These are phyloP conservation scores for Termitomyces eurrhizus DNA, from an alignment of 768 basidiomycete species.

Conservation along the genomic window DNA sequence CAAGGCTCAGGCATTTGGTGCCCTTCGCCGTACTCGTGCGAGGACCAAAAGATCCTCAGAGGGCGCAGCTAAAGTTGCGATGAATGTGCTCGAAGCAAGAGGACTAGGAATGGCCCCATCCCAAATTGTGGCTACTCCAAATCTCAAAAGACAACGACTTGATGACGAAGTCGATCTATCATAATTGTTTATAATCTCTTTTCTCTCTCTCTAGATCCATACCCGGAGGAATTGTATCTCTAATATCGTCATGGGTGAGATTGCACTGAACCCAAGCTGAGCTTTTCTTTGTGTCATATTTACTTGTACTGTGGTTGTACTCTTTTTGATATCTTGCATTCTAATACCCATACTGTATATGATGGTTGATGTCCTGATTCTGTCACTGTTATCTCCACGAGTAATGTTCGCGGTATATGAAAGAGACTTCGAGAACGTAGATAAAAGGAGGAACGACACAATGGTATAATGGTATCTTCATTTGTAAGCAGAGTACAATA, in stretches of 20 bases:
- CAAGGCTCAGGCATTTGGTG: slow-evolving; percentile 88
- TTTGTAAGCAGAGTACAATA: background rate
- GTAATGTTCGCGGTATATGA: background rate
- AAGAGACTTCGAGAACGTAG: background rate
- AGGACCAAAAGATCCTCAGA: slow-evolving; percentile 72
- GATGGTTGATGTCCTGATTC: slow-evolving; percentile 5
- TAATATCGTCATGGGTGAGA: slow-evolving; percentile 17
- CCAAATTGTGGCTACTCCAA: slow-evolving; percentile 6
- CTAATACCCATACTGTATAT: slow-evolving; percentile 19
- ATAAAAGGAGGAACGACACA: background rate
- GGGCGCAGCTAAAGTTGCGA: slow-evolving; percentile 65
- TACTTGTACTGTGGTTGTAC: slow-evolving; percentile 18
- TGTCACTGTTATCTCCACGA: background rate
- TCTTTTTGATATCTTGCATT: slow-evolving; percentile 18
- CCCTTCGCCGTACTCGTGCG: slow-evolving; percentile 72
- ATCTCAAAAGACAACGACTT: slow-evolving; percentile 20
- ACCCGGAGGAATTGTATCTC: slow-evolving; percentile 22
- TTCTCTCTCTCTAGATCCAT: slow-evolving; percentile 12
- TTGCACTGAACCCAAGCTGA: slow-evolving; percentile 15
- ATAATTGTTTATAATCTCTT: slow-evolving; percentile 9
- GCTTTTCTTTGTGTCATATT: slow-evolving; percentile 15
- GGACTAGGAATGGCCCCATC: slow-evolving; percentile 49
- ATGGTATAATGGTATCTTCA: background rate
- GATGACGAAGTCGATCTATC: slow-evolving; percentile 45
- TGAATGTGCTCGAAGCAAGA: slow-evolving; percentile 78